Percentiles rank a stretch among this genome's conserved stretches.
Evolutionary conservation across 1,284 basidiomycete species (phyloP).

Genomic region (Malassezia sp.): DNA sequence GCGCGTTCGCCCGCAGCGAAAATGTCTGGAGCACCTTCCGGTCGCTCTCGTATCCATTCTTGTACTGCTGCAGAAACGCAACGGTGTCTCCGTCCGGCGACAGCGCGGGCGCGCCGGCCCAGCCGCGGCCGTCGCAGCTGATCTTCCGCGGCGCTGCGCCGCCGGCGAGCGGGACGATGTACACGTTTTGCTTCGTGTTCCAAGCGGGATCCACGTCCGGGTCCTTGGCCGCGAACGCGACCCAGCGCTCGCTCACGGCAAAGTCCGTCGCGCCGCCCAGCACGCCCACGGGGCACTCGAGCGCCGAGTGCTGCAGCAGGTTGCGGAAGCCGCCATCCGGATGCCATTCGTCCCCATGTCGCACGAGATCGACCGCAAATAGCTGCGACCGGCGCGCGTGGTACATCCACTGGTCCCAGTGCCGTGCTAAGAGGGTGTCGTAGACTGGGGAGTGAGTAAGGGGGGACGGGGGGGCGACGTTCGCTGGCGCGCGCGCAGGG

Average conservation of each 20-base stretch:
- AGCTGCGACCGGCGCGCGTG: constrained; percentile 21
- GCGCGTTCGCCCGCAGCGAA: constrained; percentile 7
- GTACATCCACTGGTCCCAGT: constrained; percentile 29
- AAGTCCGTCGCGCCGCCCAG: constrained; percentile 26
- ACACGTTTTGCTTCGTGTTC: constrained; percentile 29
- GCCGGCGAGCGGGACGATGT: constrained; percentile 17
- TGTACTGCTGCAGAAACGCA: constrained; percentile 32
- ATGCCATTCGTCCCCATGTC: constrained; percentile 1
- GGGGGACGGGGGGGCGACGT: no score
- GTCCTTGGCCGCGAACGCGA: constrained; percentile 28
- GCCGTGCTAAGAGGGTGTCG: constrained; percentile 20
- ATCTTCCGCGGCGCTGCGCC: constrained; percentile 6
- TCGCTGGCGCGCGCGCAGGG: no score
- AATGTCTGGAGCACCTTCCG: constrained; percentile 20
- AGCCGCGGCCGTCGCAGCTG: constrained; percentile 19
- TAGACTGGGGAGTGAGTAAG: constrained; percentile 7
- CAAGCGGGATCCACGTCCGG: constrained; percentile 20
- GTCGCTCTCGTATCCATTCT: constrained; percentile 33
- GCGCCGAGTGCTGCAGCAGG: constrained; percentile 18
- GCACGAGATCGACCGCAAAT: constrained; percentile 19
- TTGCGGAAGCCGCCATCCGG: constrained; percentile 13
- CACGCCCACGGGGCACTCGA: constrained; percentile 25
- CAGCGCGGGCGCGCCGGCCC: constrained; percentile 18
- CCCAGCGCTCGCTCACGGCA: constrained; percentile 12
- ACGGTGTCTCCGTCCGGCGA: constrained; percentile 21